phyloP scores from a whole-genome alignment of 305 asterid genomes.

The Fraxinus sp. region DNA sequence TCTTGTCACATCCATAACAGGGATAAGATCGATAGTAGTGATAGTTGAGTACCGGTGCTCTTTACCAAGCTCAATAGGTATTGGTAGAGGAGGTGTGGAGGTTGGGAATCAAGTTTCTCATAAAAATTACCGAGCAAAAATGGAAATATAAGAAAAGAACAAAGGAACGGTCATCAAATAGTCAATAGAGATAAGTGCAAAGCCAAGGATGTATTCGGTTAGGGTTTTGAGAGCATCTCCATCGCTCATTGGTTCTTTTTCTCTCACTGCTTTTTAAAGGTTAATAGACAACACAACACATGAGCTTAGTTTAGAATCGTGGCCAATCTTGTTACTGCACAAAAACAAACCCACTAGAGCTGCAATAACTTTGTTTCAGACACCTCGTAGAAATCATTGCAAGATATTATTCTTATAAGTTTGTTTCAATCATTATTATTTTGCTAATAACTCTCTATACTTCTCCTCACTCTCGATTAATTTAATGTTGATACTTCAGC shows the following conservation, averaged over 20 bases:
- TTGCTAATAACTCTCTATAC: not conserved
- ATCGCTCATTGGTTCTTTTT: not conserved
- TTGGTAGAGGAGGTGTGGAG: not conserved
- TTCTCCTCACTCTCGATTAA: not conserved
- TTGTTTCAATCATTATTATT: not conserved
- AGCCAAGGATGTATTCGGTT: not conserved
- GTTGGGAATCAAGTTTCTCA: not conserved
- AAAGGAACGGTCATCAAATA: not conserved
- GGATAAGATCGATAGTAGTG: not conserved
- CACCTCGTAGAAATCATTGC: not conserved
- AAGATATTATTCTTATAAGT: not conserved
- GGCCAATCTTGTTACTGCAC: not conserved
- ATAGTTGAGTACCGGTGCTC: not conserved
- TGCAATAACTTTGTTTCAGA: not conserved
- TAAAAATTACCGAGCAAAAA: not conserved
- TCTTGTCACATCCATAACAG: not conserved
- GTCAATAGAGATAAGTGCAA: not conserved
- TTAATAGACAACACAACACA: not conserved
- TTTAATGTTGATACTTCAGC: not conserved
- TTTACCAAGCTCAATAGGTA: not conserved
- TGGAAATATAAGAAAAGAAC: not conserved
- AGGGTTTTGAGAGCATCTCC: not conserved
- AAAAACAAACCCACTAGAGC: not conserved
- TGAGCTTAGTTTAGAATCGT: not conserved
- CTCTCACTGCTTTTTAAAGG: not conserved